Evolutionary conservation across 352 stramenopile genomes (phyloP), one percentile per base, ranked within the genome.

Genomic region (Blastocystis sp.): DNA sequence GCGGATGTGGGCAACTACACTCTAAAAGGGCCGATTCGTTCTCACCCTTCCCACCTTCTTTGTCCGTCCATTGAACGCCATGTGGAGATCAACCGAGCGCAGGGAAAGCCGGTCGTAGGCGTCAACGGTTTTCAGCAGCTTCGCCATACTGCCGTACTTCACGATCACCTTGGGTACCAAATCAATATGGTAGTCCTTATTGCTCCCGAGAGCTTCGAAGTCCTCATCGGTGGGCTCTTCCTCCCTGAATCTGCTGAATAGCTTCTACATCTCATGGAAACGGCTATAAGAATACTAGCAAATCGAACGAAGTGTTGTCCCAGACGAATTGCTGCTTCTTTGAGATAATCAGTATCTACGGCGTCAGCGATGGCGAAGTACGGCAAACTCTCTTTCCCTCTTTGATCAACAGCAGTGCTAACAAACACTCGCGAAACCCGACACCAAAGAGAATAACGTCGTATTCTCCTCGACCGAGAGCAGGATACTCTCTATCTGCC

Each of bases 121-220:
- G 1, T 55, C 74, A 16, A 85, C 55, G 6, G 67, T 55, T 19
- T 45, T 29, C 33, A 85, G 37, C 16, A 85, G n/a, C 29, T 21
- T 37, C n/a, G 61, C 61, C 74, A 85, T 85, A 29, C 37, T 66
- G 31, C 98, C 98, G 91, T 96, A 98, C 0, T 97, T 97, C 96
- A 99, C 99, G 92, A 99, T 98, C 91, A 99, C 99, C 93, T 99
- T 99, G 66, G 97, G 97, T 91, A 99, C 97, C 33, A 99, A 93
- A 93, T 99, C 98, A 74, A 99, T 97, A 92, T 99, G 99, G 94
- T 99, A 99, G 93, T 99, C 97, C 66, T 97, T 96, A 91, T 98
- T 98, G 55, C 94, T 96, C 77, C 97, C 97, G 41, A 99, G 92
- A 26, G 95, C 93, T 62, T 92, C 91, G 77, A 93, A 91, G 70